These are phyloP conservation scores for Noccaea bulbosa DNA, from an alignment of 345 rosid species.

Conservation along the genomic window DNA sequence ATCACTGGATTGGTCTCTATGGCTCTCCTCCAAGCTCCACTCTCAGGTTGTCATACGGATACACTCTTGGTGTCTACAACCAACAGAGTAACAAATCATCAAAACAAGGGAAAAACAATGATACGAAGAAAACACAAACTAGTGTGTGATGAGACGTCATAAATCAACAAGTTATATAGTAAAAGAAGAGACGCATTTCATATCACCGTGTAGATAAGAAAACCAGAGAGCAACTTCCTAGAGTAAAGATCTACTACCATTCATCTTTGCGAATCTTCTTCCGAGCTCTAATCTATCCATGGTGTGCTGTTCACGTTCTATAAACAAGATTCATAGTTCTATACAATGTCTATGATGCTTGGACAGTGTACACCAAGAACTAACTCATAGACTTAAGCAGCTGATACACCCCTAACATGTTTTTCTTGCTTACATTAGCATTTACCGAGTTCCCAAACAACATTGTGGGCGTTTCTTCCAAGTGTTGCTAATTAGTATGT, in stretches of 20 bases:
- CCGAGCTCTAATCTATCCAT: neutral
- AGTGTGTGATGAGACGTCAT: conserved; percentile 1
- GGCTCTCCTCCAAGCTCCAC: conserved; percentile 99
- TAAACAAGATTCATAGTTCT: conserved; percentile 4
- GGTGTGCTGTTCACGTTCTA: neutral
- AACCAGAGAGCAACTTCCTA: neutral
- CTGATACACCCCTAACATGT: conserved; percentile 15
- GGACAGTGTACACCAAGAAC: neutral
- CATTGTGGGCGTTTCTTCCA: conserved; percentile 6
- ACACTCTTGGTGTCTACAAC: conserved; percentile 81
- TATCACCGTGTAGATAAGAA: conserved; percentile 23
- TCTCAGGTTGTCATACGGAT: conserved; percentile 90
- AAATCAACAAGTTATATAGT: neutral
- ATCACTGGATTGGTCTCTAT: conserved; percentile 34
- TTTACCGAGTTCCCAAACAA: conserved; percentile 13
- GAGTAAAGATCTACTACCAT: no score
- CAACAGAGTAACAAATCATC: conserved; percentile 32
- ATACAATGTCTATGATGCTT: neutral
- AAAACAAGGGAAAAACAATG: neutral
- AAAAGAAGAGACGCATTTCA: neutral
- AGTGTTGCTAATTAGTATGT: neutral
- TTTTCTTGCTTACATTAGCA: neutral
- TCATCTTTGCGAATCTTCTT: no score
- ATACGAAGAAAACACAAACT: neutral
- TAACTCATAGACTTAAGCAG: neutral